Evolutionary conservation across 78 protist genomes (phyloP), one percentile per base, ranked within the genome.

Genomic region (Parvularia atlantis): DNA sequence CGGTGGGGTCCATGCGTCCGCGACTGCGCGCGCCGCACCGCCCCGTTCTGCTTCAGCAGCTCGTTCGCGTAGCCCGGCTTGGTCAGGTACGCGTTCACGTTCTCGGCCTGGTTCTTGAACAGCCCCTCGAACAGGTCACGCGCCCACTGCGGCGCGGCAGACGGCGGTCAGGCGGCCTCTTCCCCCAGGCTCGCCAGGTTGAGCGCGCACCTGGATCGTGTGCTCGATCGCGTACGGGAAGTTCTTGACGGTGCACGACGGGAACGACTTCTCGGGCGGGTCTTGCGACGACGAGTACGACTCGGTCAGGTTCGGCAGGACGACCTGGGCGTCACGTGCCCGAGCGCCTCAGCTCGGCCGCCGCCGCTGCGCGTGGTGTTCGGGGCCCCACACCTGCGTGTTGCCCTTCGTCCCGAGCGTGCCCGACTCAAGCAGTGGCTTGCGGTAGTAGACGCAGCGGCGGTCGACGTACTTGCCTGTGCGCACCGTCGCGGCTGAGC

Each of bases 181-280:
- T 53, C 24, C 24, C 24, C 57, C 31, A 53, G 57, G 22, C 31
- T 22, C 22, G 24, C 22, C 22, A 53, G 24, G 24, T 26, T 22
- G 44, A 63, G 73, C 85, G 83, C 30, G 84, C 80, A 81, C 87
- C 66, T 82, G 87, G 69, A 85, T 78, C 31, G 89, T 78, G 70
- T 96, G 99, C 57, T 91, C 96, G 72, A 93, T 86, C 30, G 63
- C 71, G 81, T 90, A 76, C 31, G 99, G 99, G 94, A 97, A 95
- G 66, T 86, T 80, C 82, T 95, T 88, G 36, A 97, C 80, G 17
- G 97, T 93, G 89, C 99, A 97, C 56, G 87, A 33, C 31, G 99
- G 97, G 28, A 88, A 89, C 31, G 71, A 13, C 80, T 89, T 80
- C 73, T 95, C 99, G 37, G 98, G 98, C 20, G 99, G 98, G 69